phyloP scores from a whole-genome alignment of 257 asterid species.

The Plantago major region DNA sequence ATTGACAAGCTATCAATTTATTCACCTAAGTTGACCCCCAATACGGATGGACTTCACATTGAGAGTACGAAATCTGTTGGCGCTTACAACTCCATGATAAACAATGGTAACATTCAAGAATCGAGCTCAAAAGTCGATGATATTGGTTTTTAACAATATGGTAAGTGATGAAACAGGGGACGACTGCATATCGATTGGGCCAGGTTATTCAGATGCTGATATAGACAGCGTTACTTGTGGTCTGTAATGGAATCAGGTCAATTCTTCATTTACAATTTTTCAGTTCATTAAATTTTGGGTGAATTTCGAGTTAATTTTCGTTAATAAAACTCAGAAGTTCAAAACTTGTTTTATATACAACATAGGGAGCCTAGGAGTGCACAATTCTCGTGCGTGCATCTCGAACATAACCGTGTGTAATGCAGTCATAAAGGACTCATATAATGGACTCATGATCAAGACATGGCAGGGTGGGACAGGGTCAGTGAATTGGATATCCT shows the following conservation, averaged over 20 bases:
- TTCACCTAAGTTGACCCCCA: constrained; percentile 89
- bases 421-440: constrained; percentile 61
- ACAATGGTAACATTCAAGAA: constrained; percentile 43
- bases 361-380: constrained; percentile 90
- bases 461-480: constrained; percentile 99
- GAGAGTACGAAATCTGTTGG: constrained; percentile 73
- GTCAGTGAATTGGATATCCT: constrained; percentile 61
- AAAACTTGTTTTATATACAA: constrained; percentile 29
- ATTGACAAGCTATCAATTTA: constrained; percentile 64
- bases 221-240: constrained; percentile 87
- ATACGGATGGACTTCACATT: constrained; percentile 89
- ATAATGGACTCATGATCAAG: constrained; percentile 81
- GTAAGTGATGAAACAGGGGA: constrained; percentile 47
- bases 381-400: constrained; percentile 76
- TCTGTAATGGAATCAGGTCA: constrained; percentile 98
- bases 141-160: neutral
- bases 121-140: neutral
- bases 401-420: constrained; percentile 76
- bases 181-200: constrained; percentile 91
- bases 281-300: no score
- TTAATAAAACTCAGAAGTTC: neutral
- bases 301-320: neutral
- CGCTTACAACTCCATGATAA: constrained; percentile 69
- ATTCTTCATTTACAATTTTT: neutral
- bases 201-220: constrained; percentile 81